Base-by-base conservation (phyloP, 139 green algal species). In the Haematococcus sp. region DNA sequence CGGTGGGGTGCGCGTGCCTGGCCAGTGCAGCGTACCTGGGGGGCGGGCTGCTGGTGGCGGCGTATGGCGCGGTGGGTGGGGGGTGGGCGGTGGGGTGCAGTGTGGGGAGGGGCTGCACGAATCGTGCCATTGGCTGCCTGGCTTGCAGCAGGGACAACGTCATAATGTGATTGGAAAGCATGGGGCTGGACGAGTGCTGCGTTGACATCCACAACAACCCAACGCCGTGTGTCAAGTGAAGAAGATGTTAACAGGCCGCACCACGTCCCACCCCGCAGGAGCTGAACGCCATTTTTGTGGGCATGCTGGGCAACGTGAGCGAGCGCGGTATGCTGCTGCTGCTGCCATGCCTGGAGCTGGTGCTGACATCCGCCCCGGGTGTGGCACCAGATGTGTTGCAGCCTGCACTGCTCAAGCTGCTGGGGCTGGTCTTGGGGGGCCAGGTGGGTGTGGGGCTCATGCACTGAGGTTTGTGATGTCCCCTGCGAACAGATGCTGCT, bases 311-410 rank as follows among this genome's bases (percentile, higher is more conserved):
- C 51, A 75, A 85, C 27, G 84, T 96, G 40, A 86, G 80, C 56
- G 85, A 91, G 71, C 70, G 79, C 2, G 90, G 83, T 58, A 79
- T 91, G 72, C 83, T 96, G 64, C 71, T 88, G 60, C 61, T 87
- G 46, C 58, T 92, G 46, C 86, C 84, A 2, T 44, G 74, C 30
- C 60, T 92, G 27, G 84, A 88, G 43, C 56, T 88, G n/a, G 44
- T 91, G 28, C 68, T 90, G 28, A 74, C 81, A 4, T 32, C 82
- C 0, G 68, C 75, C 1, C 75, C 77, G 2, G 34, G 46, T 13
- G 71, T 63, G 1, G 71, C 74, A 4, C 64, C 71, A 40, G 44
- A 54, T 15, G 43, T 77, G 63, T 25, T 88, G 71, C 68, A 87
- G 54, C 71, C 74, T 11, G 70, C 71, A 23, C 73, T 95, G 64